phyloP scores from a whole-genome alignment of 2,329 filamentous ascomycete species.

The Knufia fluminis region DNA sequence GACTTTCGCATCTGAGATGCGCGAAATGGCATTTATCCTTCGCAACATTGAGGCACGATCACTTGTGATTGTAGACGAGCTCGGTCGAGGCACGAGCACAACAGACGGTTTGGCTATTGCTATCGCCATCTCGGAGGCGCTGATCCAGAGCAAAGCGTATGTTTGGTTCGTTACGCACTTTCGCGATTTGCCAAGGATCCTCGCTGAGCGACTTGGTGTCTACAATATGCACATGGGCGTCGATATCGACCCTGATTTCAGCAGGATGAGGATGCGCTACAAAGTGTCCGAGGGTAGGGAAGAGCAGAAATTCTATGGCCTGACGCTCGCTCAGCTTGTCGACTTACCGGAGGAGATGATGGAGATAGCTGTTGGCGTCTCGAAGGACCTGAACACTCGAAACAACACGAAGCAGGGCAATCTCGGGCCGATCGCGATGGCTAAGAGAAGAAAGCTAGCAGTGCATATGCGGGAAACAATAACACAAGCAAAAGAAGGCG shows the following conservation, averaged over 20 bases:
- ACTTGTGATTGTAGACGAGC: conserved; percentile 79
- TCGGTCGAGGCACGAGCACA: conserved; percentile 83
- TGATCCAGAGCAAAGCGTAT: conserved; percentile 67
- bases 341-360: conserved; percentile 62
- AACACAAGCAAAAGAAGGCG: conserved; percentile 53
- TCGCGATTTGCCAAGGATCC: conserved; percentile 65
- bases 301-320: conserved; percentile 67
- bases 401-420: conserved; percentile 50
- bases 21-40: conserved; percentile 88
- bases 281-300: conserved; percentile 65
- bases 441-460: conserved; percentile 62
- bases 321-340: conserved; percentile 67
- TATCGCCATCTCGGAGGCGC: conserved; percentile 76
- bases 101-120: conserved; percentile 83
- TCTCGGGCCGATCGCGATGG: conserved; percentile 49
- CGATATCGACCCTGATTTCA: conserved; percentile 44
- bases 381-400: conserved; percentile 50
- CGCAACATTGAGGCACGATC: conserved; percentile 69
- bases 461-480: conserved; percentile 65
- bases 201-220: conserved; percentile 67
- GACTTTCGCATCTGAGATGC: conserved; percentile 90
- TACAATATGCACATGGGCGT: conserved; percentile 74
- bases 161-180: conserved; percentile 97
- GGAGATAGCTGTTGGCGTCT: conserved; percentile 57
- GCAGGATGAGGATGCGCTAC: conserved; percentile 73